phyloP scores from a whole-genome alignment of 768 basidiomycete species.

The Tylopilus cervinicoccineus region DNA sequence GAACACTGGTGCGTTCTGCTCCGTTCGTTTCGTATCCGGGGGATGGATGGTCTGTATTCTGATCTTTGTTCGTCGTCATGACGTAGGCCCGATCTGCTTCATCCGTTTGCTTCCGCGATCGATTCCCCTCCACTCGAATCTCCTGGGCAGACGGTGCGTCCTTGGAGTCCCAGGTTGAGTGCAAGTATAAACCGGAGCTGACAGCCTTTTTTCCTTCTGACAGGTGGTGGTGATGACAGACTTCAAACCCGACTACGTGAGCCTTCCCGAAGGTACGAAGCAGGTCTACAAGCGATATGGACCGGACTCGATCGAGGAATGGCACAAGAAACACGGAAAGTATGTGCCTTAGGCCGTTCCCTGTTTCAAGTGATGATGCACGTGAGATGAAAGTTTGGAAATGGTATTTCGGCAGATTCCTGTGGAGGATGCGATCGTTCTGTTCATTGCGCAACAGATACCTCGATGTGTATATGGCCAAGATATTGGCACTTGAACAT shows the following conservation, averaged over 20 bases:
- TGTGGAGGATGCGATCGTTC: too few species aligned
- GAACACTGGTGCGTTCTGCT: constrained; percentile 42
- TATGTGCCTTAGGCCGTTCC: constrained; percentile 34
- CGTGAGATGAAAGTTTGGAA: too few species aligned
- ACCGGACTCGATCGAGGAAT: constrained; percentile 46
- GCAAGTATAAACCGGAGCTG: not conserved
- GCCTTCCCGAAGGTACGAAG: constrained; percentile 57
- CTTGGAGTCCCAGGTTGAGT: not conserved
- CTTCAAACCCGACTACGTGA: constrained; percentile 58
- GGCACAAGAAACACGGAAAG: constrained; percentile 53
- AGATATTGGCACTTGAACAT: too few species aligned
- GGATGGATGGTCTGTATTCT: too few species aligned
- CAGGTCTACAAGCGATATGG: constrained; percentile 44
- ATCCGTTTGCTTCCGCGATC: constrained; percentile 67
- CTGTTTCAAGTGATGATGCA: too few species aligned
- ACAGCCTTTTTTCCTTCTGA: not conserved
- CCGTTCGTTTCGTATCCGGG: too few species aligned
- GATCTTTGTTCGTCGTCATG: too few species aligned
- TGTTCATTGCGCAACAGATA: too few species aligned
- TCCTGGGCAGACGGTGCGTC: constrained; percentile 48
- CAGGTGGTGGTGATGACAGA: constrained; percentile 44
- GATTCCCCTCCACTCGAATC: constrained; percentile 53
- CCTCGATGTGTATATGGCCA: too few species aligned
- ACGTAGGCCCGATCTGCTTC: constrained; percentile 56
- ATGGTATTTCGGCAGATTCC: too few species aligned